Conservation (phyloP, 352 stramenopile genomes). For the Plasmopara muralis region DNA sequence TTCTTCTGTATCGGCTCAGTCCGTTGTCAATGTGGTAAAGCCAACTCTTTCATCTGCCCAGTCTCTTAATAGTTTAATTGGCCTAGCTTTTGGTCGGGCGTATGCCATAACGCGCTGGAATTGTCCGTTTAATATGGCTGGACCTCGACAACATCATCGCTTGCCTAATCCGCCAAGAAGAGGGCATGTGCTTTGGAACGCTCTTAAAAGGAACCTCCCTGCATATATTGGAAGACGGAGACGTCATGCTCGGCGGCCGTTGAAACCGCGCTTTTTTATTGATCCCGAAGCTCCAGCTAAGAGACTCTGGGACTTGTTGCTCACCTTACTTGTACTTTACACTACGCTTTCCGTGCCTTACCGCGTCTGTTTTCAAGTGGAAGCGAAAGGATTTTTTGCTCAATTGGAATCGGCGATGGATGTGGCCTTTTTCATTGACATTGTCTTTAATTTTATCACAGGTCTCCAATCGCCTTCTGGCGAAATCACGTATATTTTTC, state of each 20-base stretch:
- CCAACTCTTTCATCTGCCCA: constrained; percentile 11
- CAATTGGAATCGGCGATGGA: constrained; percentile 59
- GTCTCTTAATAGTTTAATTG: constrained; percentile 1
- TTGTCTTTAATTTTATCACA: constrained; percentile 76
- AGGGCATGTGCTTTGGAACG: constrained; percentile 38
- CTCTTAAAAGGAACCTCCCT: constrained; percentile 50
- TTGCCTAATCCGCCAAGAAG: constrained; percentile 28
- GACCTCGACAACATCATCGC: constrained; percentile 12
- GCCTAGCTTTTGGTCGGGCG: not conserved
- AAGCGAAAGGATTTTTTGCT: constrained; percentile 43
- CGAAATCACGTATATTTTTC: constrained; percentile 52
- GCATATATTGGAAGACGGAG: constrained; percentile 35
- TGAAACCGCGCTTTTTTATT: constrained; percentile 48
- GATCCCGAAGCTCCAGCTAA: constrained; percentile 53
- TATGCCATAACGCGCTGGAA: constrained; percentile 13
- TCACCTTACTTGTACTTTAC: constrained; percentile 66
- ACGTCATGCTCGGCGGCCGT: constrained; percentile 15
- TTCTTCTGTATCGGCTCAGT: constrained; percentile 11
- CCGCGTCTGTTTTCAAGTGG: constrained; percentile 65
- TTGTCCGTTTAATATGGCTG: constrained; percentile 16
- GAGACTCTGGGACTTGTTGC: constrained; percentile 56
- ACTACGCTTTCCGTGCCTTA: constrained; percentile 71
- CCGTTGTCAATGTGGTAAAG: constrained; percentile 27
- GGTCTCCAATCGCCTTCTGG: constrained; percentile 54
- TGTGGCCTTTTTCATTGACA: constrained; percentile 63